Evolutionary conservation across 176 grass and related monocot species (phyloP).

Genomic region (Rhynchospora tenuis): DNA sequence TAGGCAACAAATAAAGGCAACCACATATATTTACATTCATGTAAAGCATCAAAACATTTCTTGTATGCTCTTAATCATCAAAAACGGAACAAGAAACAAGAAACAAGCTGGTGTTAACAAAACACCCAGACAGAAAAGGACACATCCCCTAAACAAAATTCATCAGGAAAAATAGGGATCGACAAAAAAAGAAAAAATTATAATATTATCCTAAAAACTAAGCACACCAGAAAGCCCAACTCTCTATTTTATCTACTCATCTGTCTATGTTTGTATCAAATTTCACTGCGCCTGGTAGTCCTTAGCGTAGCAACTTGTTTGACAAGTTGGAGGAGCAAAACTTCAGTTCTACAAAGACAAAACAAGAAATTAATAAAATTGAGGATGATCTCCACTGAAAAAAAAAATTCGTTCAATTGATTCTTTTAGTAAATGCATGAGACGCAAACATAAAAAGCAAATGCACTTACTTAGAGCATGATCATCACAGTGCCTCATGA

Average conservation of each 20-base stretch:
- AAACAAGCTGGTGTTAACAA: background rate
- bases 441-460: background rate
- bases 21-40: constrained; percentile 10
- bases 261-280: background rate
- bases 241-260: background rate
- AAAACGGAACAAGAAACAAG: constrained; percentile 1
- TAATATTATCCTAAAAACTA: background rate
- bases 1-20: background rate
- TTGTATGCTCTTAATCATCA: background rate
- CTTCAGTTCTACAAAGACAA: background rate
- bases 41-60: constrained; percentile 4
- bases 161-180: background rate
- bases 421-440: background rate
- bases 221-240: background rate
- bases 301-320: background rate
- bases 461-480: constrained; percentile 42
- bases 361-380: background rate
- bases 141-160: background rate
- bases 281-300: background rate
- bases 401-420: background rate
- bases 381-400: background rate
- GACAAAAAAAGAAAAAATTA: background rate
- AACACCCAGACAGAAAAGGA: background rate
- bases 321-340: background rate
- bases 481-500: constrained; percentile 60